Evolutionary conservation across 2,329 filamentous ascomycete species (phyloP), one percentile per base, ranked within the genome.

Genomic region (Chaetomium sp.): DNA sequence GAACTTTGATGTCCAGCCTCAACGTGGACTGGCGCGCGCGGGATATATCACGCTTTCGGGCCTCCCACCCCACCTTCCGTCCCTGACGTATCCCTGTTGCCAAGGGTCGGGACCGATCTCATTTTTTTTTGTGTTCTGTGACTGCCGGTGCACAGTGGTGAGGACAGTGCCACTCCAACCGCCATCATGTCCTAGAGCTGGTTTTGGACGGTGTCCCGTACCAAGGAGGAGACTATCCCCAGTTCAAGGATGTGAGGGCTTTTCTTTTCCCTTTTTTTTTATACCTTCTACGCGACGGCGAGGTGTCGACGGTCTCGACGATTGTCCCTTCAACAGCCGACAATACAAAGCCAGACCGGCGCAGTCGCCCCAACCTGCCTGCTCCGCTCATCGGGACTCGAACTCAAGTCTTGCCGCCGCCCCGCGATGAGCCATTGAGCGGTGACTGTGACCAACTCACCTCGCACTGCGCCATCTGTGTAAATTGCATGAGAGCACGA

Each of bases 231-330:
- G 33, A 31, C 59, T 53, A 29, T 53, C 33, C 16, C 58, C 19
- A 45, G 25, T 55, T 38, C 38, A 62, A 57, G 57, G 42, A 53
- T 64, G 65, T 67, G 58, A 68, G 58, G 53, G 60, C 58, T 50
- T 6, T n/a, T 61, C 38, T 38, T 27, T 25, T 47, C 27, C 6
- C 6, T 27, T 23, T 2, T n/a, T 61, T 51, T 47, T 27, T 27
- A 4, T 3, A 16, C 56, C 35, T 62, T 64, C 12, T 55, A 55
- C 50, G 13, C 54, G 47, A 60, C 29, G 64, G 64, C 59, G 50
- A 65, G 60, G 60, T 51, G 60, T 42, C 29, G 63, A 51, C 49
- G 25, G 35, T 53, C 51, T 61, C 38, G 60, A 60, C 47, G 19
- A 59, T 33, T 33, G 38, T 58, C 60, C 25, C 61, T 59, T 54